Evolutionary conservation across 2,329 filamentous ascomycete genomes (phyloP), one percentile per base, ranked within the genome.

Genomic region (Fusarium sp.): DNA sequence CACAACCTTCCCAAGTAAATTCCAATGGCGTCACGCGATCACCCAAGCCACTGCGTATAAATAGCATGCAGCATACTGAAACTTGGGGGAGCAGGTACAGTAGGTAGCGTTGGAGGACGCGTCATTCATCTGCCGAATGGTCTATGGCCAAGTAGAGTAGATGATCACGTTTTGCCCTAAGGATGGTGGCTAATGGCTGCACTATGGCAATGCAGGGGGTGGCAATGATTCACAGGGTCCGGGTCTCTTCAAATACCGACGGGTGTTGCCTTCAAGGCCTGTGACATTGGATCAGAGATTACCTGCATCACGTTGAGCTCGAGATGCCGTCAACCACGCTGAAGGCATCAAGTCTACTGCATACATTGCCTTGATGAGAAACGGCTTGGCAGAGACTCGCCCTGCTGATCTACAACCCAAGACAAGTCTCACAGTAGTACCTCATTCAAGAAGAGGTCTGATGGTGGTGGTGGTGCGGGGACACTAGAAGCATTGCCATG

Each of bases 21-120:
- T 36, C 13, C 24, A 43, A 36, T 31, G 45, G 40, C 61, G 56
- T 65, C 56, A 65, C 46, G 39, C 43, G 39, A 52, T 38, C 36
- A 7, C 35, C 54, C 15, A 29, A 64, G 59, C 59, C 61, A 57
- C 61, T 6, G 12, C 8, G 10, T 7, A 46, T 28, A 25, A 53
- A 48, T 50, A 54, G 34, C n/a, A 34, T 34, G 12, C 12, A 28
- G 12, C 25, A 35, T 12, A 4, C 7, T 13, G 6, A 35, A 13
- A 5, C 0, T 5, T 25, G 10, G 19, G 10, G 7, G n/a, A 12
- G 7, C 28, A 28, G 26, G 25, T 28, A 19, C 29, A 7, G 12
- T 26, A 8, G 31, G 22, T 13, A 10, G n/a, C n/a, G 15, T 36
- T 13, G 39, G 24, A 28, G 39, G 59, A 49, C 60, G 48, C 60